Base-by-base conservation (phyloP, 345 rosid genomes). In the Carallia brachiata region DNA sequence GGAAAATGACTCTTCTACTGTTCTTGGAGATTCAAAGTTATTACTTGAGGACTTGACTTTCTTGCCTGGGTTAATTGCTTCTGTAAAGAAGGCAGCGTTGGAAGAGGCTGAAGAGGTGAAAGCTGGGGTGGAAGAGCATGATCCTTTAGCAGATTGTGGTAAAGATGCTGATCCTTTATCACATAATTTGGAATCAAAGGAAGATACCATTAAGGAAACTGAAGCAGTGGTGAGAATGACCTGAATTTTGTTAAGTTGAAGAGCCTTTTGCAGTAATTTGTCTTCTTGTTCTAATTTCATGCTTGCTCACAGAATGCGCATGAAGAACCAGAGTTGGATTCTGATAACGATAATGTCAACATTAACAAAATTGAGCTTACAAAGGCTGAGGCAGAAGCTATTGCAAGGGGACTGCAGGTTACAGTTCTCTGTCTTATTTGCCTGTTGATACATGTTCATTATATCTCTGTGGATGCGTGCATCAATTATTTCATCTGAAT, bases 321-420 rank as follows among this genome's bases (percentile, higher is more conserved):
- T 71, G 91, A 83, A 52, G 94, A 89, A 63, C n/a, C 68, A 72
- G 96, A 89, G 83, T 30, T 80, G 76, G 92, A 81, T 77, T 86
- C 86, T 66, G 97, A 92, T 75, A 81, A 73, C 44, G 88, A 88
- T 30, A 85, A 77, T 77, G 55, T 80, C 66, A 75, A 81, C 66
- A 80, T 69, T 47, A 83, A 80, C 62, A 88, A 84, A 84, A 95
- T 95, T 74, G 99, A 95, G 84, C 92, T 84, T 54, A 95, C 98
- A 63, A 88, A 88, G 62, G 99, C 99, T 0, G 99, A 95, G 84
- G 94, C 87, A 68, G 98, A 95, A 84, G 98, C 99, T 54, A 83
- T 80, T 74, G 86, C 90, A 44, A 86, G 90, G 73, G 99, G 99
- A 77, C 79, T 95, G 75, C 99, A 92, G 96, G 99, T 92, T 73